Percentiles rank a stretch among this genome's conserved stretches.
These are phyloP conservation scores for Ustilago trichophora DNA, from an alignment of 1,284 basidiomycete genomes.

Conservation along the genomic window DNA sequence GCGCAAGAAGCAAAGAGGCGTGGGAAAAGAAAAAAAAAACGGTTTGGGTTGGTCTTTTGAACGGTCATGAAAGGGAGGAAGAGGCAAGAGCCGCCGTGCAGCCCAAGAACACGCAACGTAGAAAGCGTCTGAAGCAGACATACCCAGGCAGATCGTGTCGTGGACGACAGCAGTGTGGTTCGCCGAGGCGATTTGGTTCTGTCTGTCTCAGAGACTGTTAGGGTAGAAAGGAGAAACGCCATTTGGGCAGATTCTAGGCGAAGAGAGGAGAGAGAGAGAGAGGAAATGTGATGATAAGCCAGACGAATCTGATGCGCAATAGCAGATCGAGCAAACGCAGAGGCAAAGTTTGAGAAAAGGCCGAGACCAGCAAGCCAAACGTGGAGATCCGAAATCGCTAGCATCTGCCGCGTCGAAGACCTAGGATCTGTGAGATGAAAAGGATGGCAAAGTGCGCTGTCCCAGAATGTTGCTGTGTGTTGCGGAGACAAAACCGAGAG, in stretches of 20 bases:
- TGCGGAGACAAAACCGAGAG: too few relatives aligned
- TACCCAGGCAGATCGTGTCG: slow-evolving; percentile 18
- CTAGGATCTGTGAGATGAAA: too few relatives aligned
- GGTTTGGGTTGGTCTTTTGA: slow-evolving; percentile 1
- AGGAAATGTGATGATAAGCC: slow-evolving; percentile 22
- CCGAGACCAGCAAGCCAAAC: too few relatives aligned
- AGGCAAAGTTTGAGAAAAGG: too few relatives aligned
- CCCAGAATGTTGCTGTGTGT: too few relatives aligned
- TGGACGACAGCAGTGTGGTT: too few relatives aligned
- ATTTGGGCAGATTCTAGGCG: not conserved
- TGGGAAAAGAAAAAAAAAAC: not conserved
- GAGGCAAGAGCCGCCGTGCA: too few relatives aligned
- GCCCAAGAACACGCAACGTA: not conserved
- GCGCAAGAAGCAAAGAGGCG: not conserved
- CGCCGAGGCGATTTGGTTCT: slow-evolving; percentile 1
- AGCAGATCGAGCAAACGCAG: not conserved
- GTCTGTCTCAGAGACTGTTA: slow-evolving; percentile 30
- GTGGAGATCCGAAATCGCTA: too few relatives aligned
- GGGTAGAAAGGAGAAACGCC: slow-evolving; percentile 2
- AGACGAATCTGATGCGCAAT: slow-evolving; percentile 16
- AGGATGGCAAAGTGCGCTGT: too few relatives aligned
- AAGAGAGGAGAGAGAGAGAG: not conserved
- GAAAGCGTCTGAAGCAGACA: slow-evolving; percentile 20
- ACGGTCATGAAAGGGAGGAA: not conserved
- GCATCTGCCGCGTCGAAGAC: too few relatives aligned